phyloP scores from a whole-genome alignment of 495 filamentous ascomycete genomes.

The Pseudevernia furfuracea region DNA sequence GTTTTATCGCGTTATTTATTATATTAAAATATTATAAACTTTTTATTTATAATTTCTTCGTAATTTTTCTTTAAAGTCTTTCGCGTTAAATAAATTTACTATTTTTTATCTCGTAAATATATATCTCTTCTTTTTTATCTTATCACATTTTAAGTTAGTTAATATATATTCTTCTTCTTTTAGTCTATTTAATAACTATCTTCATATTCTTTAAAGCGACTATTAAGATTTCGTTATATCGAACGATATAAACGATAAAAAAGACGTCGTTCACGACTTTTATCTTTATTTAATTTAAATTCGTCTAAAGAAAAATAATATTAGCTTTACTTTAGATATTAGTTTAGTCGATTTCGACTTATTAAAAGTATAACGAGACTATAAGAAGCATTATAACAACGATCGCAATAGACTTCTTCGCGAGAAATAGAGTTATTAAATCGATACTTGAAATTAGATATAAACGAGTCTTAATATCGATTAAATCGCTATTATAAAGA shows the following conservation, averaged over 20 bases:
- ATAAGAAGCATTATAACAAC: background rate
- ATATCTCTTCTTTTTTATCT: background rate
- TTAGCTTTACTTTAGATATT: background rate
- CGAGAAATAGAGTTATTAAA: background rate
- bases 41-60: no score
- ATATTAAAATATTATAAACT: no score
- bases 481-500: background rate
- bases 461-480: background rate
- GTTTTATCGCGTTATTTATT: no score
- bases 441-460: background rate
- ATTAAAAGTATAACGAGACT: background rate
- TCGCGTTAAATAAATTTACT: no score
- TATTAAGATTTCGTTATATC: background rate
- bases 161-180: background rate
- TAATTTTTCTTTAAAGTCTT: no score
- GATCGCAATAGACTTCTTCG: background rate
- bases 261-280: background rate
- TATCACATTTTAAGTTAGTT: background rate
- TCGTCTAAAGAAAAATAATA: background rate
- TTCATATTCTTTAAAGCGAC: background rate
- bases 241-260: background rate
- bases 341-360: no score
- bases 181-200: background rate
- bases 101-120: no score
- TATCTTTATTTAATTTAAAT: background rate